Conservation (phyloP, 2,329 filamentous ascomycete species). For the Claviceps sp. region DNA sequence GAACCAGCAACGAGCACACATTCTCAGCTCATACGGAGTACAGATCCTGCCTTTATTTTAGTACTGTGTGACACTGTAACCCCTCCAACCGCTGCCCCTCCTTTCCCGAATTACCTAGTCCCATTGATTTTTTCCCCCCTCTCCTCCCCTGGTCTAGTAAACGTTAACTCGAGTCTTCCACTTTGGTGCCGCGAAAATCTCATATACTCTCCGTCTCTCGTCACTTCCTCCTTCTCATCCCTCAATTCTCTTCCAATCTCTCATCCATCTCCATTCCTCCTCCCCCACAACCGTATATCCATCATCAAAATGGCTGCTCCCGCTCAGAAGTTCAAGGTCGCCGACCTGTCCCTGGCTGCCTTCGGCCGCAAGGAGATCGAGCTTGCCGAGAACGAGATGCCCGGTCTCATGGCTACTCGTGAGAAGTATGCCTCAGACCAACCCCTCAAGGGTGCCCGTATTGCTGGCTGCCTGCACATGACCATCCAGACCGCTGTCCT, state of each 20-base stretch:
- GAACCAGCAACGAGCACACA: slow-evolving; percentile 2
- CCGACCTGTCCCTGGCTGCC: slow-evolving; percentile 92
- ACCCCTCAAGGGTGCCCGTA: slow-evolving; percentile 85
- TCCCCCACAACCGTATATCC: slow-evolving; percentile 10
- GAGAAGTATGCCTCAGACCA: slow-evolving; percentile 84
- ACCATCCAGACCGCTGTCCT: slow-evolving; percentile 99
- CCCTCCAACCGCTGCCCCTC: slow-evolving; percentile 2
- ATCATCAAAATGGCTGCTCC: slow-evolving; percentile 52
- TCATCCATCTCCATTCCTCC: slow-evolving; percentile 6
- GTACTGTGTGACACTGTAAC: neutral
- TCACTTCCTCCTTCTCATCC: neutral
- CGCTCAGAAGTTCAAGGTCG: slow-evolving; percentile 93
- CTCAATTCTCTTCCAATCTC: slow-evolving; percentile 4
- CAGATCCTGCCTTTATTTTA: neutral
- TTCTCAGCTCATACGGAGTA: neutral
- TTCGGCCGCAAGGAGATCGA: slow-evolving; percentile 99
- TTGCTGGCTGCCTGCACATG: slow-evolving; percentile 98
- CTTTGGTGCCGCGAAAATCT: slow-evolving; percentile 7
- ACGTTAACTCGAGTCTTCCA: neutral
- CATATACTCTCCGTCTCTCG: slow-evolving; percentile 6
- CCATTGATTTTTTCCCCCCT: neutral
- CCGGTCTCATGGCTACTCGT: slow-evolving; percentile 92
- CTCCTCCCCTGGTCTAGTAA: neutral
- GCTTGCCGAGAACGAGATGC: slow-evolving; percentile 93
- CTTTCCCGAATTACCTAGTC: neutral